Evolutionary conservation across 345 rosid species (phyloP), one percentile per base, ranked within the genome.

Genomic region (Pugionium dolabratum): DNA sequence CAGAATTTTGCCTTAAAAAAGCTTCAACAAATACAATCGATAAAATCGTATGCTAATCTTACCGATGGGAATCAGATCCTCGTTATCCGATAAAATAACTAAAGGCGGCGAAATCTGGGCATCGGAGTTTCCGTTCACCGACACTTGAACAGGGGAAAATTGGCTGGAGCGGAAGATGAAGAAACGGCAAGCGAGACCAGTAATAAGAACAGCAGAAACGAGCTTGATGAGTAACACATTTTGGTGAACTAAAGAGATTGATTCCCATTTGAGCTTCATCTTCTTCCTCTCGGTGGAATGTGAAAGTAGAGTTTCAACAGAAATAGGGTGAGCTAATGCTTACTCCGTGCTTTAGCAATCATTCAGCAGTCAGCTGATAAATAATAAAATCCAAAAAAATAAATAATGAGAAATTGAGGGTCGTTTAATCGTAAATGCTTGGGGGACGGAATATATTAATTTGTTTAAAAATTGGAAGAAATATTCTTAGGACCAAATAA

Each of bases 161-260:
- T 73, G 73, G 42, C 64, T 60, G 29, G 48, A 67, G 1, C 48
- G 69, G 42, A 67, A 18, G 65, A 79, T 62, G 56, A 82, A 72
- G 59, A 90, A 74, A 60, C 84, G 71, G 63, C 83, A 85, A 59
- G 83, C 88, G 53, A 85, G 69, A 76, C 85, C 89, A 70, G 78
- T 34, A 45, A 90, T 62, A 33, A 93, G 81, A 75, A 81, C 11
- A 18, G 81, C 73, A 62, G 83, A 75, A 26, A 74, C 78, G 27
- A 92, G 56, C 70, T 80, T 89, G 11, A 83, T 50, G 9, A 86
- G 66, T 66, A 79, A 74, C 33, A 80, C 62, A 32, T 79, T 76
- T 71, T 82, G 81, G 67, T 78, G 83, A 70, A 59, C 67, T 25
- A 50, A 42, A 5, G 83, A 68, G 71, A 71, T 67, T 62, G 74